Evolutionary conservation across 2,329 filamentous ascomycete genomes (phyloP).

Genomic region (Ophidiomyces ophidiicola): DNA sequence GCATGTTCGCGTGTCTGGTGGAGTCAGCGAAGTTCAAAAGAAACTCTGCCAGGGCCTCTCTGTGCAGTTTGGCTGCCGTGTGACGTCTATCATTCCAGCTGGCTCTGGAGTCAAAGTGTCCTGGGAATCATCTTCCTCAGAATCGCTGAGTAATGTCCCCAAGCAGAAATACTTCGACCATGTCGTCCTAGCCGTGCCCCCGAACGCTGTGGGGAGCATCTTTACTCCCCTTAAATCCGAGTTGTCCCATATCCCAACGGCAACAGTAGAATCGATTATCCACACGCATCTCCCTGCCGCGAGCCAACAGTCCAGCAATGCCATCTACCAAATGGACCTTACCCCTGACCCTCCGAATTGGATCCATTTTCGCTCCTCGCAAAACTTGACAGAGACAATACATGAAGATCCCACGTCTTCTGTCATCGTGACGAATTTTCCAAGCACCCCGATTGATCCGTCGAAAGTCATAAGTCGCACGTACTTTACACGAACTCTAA

Average conservation of each 20-base stretch:
- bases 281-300: conserved; percentile 25
- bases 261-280: conserved; percentile 39
- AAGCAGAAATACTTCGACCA: conserved; percentile 36
- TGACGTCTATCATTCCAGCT: conserved; percentile 18
- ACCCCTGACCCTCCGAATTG: conserved; percentile 19
- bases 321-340: conserved; percentile 2
- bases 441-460: conserved; percentile 31
- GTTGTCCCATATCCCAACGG: conserved; percentile 38
- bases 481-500: conserved; percentile 42
- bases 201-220: conserved; percentile 40
- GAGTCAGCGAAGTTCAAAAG: conserved; percentile 41
- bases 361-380: conserved; percentile 28
- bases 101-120: conserved; percentile 15
- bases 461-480: conserved; percentile 36
- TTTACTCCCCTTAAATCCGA: conserved; percentile 34
- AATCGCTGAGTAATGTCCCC: background rate
- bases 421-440: conserved; percentile 43
- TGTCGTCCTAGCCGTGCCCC: conserved; percentile 45
- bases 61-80: conserved; percentile 29
- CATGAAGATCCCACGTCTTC: conserved; percentile 41
- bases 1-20: conserved; percentile 41
- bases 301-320: conserved; percentile 2
- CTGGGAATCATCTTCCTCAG: conserved; percentile 13
- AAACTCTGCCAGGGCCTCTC: conserved; percentile 34
- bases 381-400: conserved; percentile 38